Evolutionary conservation across 176 grass and related monocot species (phyloP).

Genomic region (Zea luxurians): DNA sequence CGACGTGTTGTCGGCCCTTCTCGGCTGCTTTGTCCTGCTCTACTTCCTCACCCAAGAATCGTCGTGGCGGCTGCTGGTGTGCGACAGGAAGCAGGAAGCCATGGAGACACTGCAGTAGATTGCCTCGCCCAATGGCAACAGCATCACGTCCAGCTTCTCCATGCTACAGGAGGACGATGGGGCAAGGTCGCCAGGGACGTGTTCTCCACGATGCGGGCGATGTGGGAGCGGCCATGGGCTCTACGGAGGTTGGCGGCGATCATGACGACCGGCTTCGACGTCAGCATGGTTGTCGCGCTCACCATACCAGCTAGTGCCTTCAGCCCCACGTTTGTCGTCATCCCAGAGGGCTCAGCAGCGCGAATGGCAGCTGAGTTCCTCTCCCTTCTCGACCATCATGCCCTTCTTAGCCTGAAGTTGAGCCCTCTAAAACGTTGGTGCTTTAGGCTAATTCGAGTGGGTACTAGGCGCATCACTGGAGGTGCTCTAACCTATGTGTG

Average conservation of each 20-base stretch:
- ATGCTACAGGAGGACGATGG: constrained; percentile 48
- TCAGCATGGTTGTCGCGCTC: constrained; percentile 59
- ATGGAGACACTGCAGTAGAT: constrained; percentile 62
- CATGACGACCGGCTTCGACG: constrained; percentile 62
- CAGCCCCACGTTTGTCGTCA: constrained; percentile 57
- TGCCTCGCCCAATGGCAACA: constrained; percentile 45
- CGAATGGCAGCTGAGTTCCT: constrained; percentile 59
- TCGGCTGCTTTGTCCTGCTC: constrained; percentile 61
- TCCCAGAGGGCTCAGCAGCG: constrained; percentile 29
- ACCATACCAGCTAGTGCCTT: constrained; percentile 41
- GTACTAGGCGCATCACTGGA: too few relatives aligned
- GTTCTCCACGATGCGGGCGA: constrained; percentile 51
- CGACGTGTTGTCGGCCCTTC: background rate
- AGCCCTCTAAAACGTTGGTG: too few relatives aligned
- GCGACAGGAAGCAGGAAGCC: constrained; percentile 72
- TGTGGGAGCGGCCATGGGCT: constrained; percentile 71
- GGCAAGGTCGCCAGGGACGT: background rate
- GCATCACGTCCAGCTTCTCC: constrained; percentile 77
- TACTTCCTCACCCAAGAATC: constrained; percentile 67
- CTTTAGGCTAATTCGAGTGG: too few relatives aligned
- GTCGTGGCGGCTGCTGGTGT: constrained; percentile 83
- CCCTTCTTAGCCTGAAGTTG: constrained; percentile 54
- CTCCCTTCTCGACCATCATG: constrained; percentile 72
- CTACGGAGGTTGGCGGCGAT: constrained; percentile 58
- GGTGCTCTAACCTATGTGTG: too few relatives aligned